Conservation (phyloP, 306 rosid species). For the Crotalaria pallida region DNA sequence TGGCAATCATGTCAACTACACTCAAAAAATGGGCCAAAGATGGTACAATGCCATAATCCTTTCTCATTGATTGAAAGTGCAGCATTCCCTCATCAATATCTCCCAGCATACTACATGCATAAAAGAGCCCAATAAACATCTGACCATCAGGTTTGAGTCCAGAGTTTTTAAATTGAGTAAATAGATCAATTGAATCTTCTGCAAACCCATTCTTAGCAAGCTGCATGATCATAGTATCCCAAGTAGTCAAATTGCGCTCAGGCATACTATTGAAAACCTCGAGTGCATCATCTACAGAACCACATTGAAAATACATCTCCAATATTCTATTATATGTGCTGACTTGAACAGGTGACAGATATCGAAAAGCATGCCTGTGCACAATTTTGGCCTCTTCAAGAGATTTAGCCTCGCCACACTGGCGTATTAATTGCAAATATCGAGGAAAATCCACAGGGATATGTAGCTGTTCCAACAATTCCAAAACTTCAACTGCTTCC, state of each 20-base stretch:
- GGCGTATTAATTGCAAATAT: slow-evolving; percentile 42
- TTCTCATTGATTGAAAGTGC: slow-evolving; percentile 65
- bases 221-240: slow-evolving; percentile 74
- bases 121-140: slow-evolving; percentile 58
- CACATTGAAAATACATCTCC: slow-evolving; percentile 74
- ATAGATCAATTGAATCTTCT: slow-evolving; percentile 71
- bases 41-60: slow-evolving; percentile 58
- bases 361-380: slow-evolving; percentile 35
- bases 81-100: slow-evolving; percentile 64
- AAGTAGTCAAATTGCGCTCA: slow-evolving; percentile 57
- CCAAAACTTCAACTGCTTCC: slow-evolving; percentile 66
- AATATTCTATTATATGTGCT: slow-evolving; percentile 59
- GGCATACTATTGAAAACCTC: slow-evolving; percentile 57
- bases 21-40: slow-evolving; percentile 52
- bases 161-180: slow-evolving; percentile 51
- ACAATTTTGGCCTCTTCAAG: slow-evolving; percentile 62
- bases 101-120: slow-evolving; percentile 53
- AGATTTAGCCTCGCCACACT: slow-evolving; percentile 55
- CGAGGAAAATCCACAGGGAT: slow-evolving; percentile 45
- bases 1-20: slow-evolving; percentile 69
- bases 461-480: slow-evolving; percentile 37
- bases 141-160: slow-evolving; percentile 68
- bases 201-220: slow-evolving; percentile 64
- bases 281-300: slow-evolving; percentile 60
- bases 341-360: slow-evolving; percentile 45